These are phyloP conservation scores for Aspergillus neotritici DNA, from an alignment of 2,329 filamentous ascomycete genomes.

Conservation along the genomic window DNA sequence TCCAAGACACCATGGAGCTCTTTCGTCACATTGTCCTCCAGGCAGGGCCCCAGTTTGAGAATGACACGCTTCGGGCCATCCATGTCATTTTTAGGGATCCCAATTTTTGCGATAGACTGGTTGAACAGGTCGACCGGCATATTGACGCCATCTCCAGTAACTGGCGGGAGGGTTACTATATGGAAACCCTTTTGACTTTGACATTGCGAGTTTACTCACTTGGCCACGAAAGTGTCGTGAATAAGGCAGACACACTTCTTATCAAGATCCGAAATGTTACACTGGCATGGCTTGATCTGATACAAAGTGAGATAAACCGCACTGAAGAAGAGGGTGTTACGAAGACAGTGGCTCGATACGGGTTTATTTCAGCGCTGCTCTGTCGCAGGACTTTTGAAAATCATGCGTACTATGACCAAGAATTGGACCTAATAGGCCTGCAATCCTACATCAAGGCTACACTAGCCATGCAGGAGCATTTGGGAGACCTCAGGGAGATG, in stretches of 20 bases:
- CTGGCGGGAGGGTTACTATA: conserved; percentile 55
- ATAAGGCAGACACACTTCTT: conserved; percentile 32
- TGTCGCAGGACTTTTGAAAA: conserved; percentile 46
- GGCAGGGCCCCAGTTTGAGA: conserved; percentile 44
- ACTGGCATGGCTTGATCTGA: conserved; percentile 45
- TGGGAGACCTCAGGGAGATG: conserved; percentile 35
- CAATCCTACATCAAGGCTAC: conserved; percentile 37
- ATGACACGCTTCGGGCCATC: conserved; percentile 38
- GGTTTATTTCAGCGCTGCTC: conserved; percentile 52
- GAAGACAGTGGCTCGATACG: conserved; percentile 40
- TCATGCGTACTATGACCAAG: conserved; percentile 4
- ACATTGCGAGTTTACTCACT: conserved; percentile 38
- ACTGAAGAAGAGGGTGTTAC: conserved; percentile 36
- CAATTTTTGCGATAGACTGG: conserved; percentile 46
- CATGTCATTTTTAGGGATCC: conserved; percentile 50
- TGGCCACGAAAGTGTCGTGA: conserved; percentile 13
- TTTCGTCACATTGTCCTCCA: conserved; percentile 52
- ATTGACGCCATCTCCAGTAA: conserved; percentile 48
- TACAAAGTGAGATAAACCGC: conserved; percentile 44
- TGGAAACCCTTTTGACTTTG: conserved; percentile 54
- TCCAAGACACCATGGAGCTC: conserved; percentile 45
- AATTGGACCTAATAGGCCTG: conserved; percentile 10
- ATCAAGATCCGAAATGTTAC: conserved; percentile 40
- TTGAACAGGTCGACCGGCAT: conserved; percentile 44
- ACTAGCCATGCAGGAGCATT: conserved; percentile 45